Evolutionary conservation across 2,329 filamentous ascomycete genomes (phyloP).

Genomic region (Ascochyta lentis): DNA sequence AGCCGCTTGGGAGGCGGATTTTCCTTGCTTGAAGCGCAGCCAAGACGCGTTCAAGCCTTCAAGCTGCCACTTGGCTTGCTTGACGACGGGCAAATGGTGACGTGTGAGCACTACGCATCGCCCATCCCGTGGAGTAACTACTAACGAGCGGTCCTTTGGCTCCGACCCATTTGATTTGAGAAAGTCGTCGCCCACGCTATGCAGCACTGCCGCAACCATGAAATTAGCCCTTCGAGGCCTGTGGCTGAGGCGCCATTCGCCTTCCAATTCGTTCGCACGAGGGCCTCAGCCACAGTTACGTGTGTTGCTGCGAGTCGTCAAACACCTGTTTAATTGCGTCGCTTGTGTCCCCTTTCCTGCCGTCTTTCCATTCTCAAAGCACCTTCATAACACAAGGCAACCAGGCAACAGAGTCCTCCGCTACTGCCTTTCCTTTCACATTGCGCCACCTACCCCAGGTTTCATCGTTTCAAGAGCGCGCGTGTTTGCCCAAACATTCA

Average conservation of each 20-base stretch:
- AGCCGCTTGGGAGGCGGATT: constrained; percentile 9
- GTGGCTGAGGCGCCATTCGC: constrained; percentile 10
- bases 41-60: constrained; percentile 23
- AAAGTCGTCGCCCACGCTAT: constrained; percentile 5
- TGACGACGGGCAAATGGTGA: constrained; percentile 23
- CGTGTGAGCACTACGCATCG: constrained; percentile 22
- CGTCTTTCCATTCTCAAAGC: constrained; percentile 3
- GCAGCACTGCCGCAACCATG: constrained; percentile 9
- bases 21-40: constrained; percentile 14
- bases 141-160: not conserved
- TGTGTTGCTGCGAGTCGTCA: constrained; percentile 2
- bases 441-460: constrained; percentile 12
- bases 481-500: constrained; percentile 20
- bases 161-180: constrained; percentile 16
- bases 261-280: constrained; percentile 11
- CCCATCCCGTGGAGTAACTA: constrained; percentile 8
- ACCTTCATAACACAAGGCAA: constrained; percentile 5
- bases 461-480: constrained; percentile 15
- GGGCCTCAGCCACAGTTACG: constrained; percentile 15
- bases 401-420: constrained; percentile 8
- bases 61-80: constrained; percentile 28
- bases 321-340: constrained; percentile 19
- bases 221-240: constrained; percentile 4
- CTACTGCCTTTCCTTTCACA: constrained; percentile 1
- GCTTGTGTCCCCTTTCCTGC: constrained; percentile 17